These are phyloP conservation scores for Mucor plumbeus DNA, from an alignment of 371 early-diverging fungal genomes.

Conservation along the genomic window DNA sequence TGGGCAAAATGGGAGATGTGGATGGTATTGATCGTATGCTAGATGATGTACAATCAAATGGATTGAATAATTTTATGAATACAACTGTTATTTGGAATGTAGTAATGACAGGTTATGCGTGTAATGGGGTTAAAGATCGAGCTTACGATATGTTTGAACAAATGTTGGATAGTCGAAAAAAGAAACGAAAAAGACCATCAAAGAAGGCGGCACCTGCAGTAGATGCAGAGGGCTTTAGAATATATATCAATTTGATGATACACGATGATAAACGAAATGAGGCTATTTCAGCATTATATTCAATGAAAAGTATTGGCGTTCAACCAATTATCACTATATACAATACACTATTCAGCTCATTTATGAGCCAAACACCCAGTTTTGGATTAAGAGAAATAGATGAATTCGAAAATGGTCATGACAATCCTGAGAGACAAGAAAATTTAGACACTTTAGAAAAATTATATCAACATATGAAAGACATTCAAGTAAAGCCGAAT, in stretches of 20 bases:
- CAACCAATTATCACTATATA: constrained; percentile 41
- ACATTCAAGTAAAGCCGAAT: constrained; percentile 40
- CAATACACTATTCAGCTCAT: constrained; percentile 40
- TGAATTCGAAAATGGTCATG: not conserved
- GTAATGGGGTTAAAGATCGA: constrained; percentile 29
- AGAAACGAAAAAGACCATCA: not conserved
- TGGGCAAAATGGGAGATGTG: constrained; percentile 45
- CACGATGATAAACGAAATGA: constrained; percentile 22
- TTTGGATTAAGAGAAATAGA: not conserved
- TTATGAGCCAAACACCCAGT: constrained; percentile 20
- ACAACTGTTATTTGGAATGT: constrained; percentile 47
- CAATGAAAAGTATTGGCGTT: constrained; percentile 27
- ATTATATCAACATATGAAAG: constrained; percentile 37
- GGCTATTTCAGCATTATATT: constrained; percentile 26
- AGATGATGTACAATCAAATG: constrained; percentile 21
- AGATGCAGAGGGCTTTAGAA: constrained; percentile 43
- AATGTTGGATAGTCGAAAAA: constrained; percentile 10
- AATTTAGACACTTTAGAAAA: constrained; percentile 17
- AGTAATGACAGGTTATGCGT: constrained; percentile 40
- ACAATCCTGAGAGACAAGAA: not conserved
- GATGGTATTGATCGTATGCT: constrained; percentile 44
- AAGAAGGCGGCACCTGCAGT: constrained; percentile 30
- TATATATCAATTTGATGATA: constrained; percentile 40
- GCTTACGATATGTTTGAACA: constrained; percentile 39
- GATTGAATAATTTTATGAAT: constrained; percentile 3